Conservation (phyloP, 495 filamentous ascomycete species). For the Geopyxis carbonaria region DNA sequence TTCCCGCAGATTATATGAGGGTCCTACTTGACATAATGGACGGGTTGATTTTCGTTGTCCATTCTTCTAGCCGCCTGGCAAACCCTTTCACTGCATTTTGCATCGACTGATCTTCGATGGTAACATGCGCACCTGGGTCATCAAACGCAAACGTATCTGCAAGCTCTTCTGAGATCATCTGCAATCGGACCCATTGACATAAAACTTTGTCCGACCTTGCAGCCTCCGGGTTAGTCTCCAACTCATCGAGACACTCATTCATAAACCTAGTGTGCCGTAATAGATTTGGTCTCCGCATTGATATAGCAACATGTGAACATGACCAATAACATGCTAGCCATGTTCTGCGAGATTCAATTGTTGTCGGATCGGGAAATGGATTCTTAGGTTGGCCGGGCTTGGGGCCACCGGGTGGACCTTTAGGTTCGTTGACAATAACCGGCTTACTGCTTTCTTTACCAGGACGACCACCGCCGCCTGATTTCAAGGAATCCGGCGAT, state of each 20-base stretch:
- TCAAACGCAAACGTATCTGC: constrained; percentile 60
- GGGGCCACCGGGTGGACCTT: not conserved
- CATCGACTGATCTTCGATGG: constrained; percentile 57
- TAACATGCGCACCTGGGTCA: constrained; percentile 43
- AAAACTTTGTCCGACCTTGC: constrained; percentile 54
- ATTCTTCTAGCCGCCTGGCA: constrained; percentile 56
- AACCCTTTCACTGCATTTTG: constrained; percentile 61
- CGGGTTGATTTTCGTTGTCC: constrained; percentile 27
- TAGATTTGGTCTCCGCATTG: constrained; percentile 63
- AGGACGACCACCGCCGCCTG: not conserved
- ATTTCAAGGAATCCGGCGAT: not conserved
- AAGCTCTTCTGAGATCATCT: constrained; percentile 66
- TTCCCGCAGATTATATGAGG: not conserved
- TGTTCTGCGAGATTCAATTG: constrained; percentile 55
- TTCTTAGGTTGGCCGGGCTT: constrained; percentile 23
- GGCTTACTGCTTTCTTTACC: too few relatives aligned
- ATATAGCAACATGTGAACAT: constrained; percentile 52
- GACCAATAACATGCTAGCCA: constrained; percentile 76
- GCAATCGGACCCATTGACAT: constrained; percentile 59
- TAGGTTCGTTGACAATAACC: not conserved
- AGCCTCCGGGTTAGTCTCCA: constrained; percentile 55
- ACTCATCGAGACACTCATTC: constrained; percentile 60
- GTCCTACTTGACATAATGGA: not conserved
- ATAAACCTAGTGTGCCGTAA: constrained; percentile 71
- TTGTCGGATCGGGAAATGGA: constrained; percentile 40